Evolutionary conservation across 352 stramenopile genomes (phyloP), one percentile per base, ranked within the genome.

Genomic region (Globisporangium viniferum): DNA sequence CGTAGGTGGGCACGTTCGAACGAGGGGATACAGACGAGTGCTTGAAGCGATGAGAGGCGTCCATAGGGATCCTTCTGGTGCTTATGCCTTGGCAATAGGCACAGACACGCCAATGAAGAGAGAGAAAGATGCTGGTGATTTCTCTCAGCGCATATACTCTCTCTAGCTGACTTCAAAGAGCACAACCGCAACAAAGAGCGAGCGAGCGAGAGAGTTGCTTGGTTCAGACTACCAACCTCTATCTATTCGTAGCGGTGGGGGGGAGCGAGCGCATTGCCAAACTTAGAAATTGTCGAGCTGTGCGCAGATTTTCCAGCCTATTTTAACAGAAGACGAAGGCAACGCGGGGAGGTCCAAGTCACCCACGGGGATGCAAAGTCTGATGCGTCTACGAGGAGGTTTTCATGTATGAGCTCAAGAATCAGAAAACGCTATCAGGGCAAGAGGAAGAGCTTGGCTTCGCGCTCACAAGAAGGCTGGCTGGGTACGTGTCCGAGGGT

Each of bases 1-100:
- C 44, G 31, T 64, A 69, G 2, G n/a, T 64, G 29, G 44, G 24
- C n/a, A 55, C 8, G 22, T 6, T 10, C n/a, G 56, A n/a, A 12
- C 39, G 64, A n/a, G 64, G 56, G n/a, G 64, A 59, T n/a, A 31
- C 10, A 4, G 55, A 10, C 9, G 64, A n/a, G 29, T 24, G 39
- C 44, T 69, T 69, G 41, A 51, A 59, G 29, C n/a, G 41, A n/a
- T 18, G 64, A 14, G 22, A 20, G 29, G 33, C 31, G 22, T 56
- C 39, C 64, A 64, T 64, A 8, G 46, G 31, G 15, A 27, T 10
- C 39, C 22, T 14, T 59, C 53, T 14, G 14, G 14, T n/a, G 27
- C 27, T 27, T 20, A 9, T 59, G 27, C 12, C 27, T 59, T 46
- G 10, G 2, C 35, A 12, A 39, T 39, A 35, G 24, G 15, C 54